Evolutionary conservation across 768 basidiomycete genomes (phyloP).

Genomic region (Nidularia pulvinata): DNA sequence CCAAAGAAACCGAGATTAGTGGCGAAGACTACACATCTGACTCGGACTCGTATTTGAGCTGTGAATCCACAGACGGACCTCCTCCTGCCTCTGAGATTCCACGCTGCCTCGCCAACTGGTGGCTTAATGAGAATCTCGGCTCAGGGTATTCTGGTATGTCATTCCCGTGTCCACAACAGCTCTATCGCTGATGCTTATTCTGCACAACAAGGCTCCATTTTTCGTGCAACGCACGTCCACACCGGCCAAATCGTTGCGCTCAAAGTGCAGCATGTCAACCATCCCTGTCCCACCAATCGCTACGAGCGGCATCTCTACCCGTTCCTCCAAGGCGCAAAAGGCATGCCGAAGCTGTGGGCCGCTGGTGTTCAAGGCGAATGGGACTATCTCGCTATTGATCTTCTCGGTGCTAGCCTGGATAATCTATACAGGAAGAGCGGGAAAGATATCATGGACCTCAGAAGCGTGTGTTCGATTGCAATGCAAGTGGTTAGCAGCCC

Average conservation of each 20-base stretch:
- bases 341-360: conserved; percentile 75
- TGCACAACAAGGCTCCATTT: conserved; percentile 60
- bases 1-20: too few relatives aligned
- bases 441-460: conserved; percentile 61
- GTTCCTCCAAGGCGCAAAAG: conserved; percentile 65
- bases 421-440: conserved; percentile 54
- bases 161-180: neutral
- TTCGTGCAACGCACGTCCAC: conserved; percentile 56
- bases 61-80: too few relatives aligned
- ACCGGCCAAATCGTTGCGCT: conserved; percentile 65
- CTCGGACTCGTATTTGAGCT: too few relatives aligned
- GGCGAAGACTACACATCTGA: too few relatives aligned
- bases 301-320: conserved; percentile 75
- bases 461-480: conserved; percentile 74
- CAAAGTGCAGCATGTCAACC: conserved; percentile 69
- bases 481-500: conserved; percentile 65
- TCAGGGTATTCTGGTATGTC: conserved; percentile 72
- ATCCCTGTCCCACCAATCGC: conserved; percentile 75
- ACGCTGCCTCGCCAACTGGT: conserved; percentile 57
- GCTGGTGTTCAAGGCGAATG: conserved; percentile 55
- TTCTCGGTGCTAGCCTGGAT: conserved; percentile 73
- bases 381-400: conserved; percentile 77
- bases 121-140: conserved; percentile 57
- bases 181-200: neutral
- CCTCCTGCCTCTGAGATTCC: too few relatives aligned